Percentiles rank a stretch among this genome's conserved stretches.
Evolutionary conservation across 169 alveolate species (phyloP).

Genomic region (Miamiensis avidus): DNA sequence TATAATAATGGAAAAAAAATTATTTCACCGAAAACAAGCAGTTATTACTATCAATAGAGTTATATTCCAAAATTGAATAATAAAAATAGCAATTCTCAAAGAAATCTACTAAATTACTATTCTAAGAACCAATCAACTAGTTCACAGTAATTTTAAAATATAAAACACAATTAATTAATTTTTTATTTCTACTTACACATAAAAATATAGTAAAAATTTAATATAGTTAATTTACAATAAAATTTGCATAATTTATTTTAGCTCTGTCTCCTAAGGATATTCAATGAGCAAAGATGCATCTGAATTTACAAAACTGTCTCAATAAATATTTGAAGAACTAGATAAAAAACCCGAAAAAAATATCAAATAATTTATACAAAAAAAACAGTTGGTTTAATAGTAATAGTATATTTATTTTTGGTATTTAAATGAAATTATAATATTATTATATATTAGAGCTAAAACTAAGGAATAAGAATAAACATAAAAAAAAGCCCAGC

Average conservation of each 20-base stretch:
- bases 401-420: not conserved
- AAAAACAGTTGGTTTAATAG: not conserved
- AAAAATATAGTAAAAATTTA: not conserved
- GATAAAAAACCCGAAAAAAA: not conserved
- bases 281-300: not conserved
- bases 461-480: not conserved
- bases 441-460: not conserved
- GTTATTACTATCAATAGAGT: not conserved
- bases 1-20: not conserved
- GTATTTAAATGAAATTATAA: no score
- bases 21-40: not conserved
- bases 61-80: no score
- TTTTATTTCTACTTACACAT: not conserved
- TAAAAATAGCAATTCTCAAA: not conserved
- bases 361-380: no score
- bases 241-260: no score
- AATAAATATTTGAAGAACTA: no score
- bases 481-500: not conserved
- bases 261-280: no score
- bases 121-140: no score
- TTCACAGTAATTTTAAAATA: no score
- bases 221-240: no score
- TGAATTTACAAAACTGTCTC: not conserved
- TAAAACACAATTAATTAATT: not conserved
- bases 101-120: not conserved